Evolutionary conservation across 352 stramenopile species (phyloP), one percentile per base, ranked within the genome.

Genomic region (Pythium dissotocum): DNA sequence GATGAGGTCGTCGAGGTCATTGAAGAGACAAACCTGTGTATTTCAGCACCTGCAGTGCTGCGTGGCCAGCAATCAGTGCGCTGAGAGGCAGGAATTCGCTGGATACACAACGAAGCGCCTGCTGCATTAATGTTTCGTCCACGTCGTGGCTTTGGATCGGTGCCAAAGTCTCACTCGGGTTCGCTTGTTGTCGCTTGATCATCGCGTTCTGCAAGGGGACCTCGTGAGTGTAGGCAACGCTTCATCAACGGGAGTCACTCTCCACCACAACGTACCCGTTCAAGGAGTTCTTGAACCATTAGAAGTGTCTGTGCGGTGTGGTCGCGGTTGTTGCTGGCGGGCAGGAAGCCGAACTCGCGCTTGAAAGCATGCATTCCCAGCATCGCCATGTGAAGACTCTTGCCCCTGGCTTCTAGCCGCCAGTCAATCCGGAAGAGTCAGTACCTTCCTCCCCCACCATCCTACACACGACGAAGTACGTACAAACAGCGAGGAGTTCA

Each of bases 21-120:
- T 44, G 53, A 55, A n/a, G 30, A 33, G 18, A 55, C 52, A 2
- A 24, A 66, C 60, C 63, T 38, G 64, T 70, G 12, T 54, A 63
- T 38, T 58, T 65, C 40, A 83, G 33, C 32, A 75, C 74, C 58
- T 83, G 67, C 4, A 79, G 62, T 0, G 62, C 63, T 0, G 76
- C 67, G 42, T 76, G 67, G 16, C 71, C 76, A 5, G 73, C 76
- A 16, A 83, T 57, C 24, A 79, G 57, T 6, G 74, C 55, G 46
- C 76, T 80, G 9, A 82, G 51, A 14, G 78, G 71, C 4, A 73
- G 70, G 24, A 82, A 75, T 56, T 86, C 78, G 14, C 62, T 64
- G 9, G 69, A 72, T 0, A 67, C 59, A 56, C 69, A 79, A 0
- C 71, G 68, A 12, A 81, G 52, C 0, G 80, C 63, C 18, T 58